Evolutionary conservation across 2,329 filamentous ascomycete genomes (phyloP), one percentile per base, ranked within the genome.

Genomic region (Scedosporium minutisporum): DNA sequence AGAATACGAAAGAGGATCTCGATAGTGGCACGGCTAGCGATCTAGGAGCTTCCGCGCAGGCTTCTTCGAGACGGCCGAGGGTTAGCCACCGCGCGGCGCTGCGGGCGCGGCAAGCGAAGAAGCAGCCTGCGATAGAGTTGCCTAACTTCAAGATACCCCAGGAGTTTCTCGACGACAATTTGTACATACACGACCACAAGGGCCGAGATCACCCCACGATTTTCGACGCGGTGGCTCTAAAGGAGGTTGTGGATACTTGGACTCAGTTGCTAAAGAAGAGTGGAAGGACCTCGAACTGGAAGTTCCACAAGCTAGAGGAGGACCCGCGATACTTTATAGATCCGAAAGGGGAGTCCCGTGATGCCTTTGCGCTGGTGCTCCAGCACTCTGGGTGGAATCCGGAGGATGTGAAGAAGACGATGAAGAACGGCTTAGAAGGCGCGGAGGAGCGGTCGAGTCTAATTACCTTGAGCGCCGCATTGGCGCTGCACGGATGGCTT

Each of bases 61-160:
- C 55, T 12, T 44, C 55, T 12, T 44, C 60, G 14, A 63, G 64
- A 29, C 62, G 65, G 21, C 51, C 61, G 41, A 66, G 64, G 38
- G 63, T 58, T 42, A 48, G 60, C 63, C 53, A 64, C 25, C 64
- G 65, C 69, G 68, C 57, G 65, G 64, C 66, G 67, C 66, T 69
- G 68, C 73, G 71, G 65, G 70, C 67, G 63, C 72, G 74, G 33
- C 68, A 70, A 60, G 65, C 71, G 62, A 71, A 74, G 61, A 71
- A 70, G 61, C 67, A 71, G 51, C 69, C 68, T 38, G 71, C 73
- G 41, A 72, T 75, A 27, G 75, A 76, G 55, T 66, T 84, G 10
- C 82, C 82, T n/a, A 75, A 78, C 2, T 74, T 84, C 23, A 75
- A 79, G 59, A 73, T 89, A 14, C 85, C 87, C 0, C 72, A 77